Conservation (phyloP, 2,329 filamentous ascomycete genomes). For the Diplodia scrobiculata region DNA sequence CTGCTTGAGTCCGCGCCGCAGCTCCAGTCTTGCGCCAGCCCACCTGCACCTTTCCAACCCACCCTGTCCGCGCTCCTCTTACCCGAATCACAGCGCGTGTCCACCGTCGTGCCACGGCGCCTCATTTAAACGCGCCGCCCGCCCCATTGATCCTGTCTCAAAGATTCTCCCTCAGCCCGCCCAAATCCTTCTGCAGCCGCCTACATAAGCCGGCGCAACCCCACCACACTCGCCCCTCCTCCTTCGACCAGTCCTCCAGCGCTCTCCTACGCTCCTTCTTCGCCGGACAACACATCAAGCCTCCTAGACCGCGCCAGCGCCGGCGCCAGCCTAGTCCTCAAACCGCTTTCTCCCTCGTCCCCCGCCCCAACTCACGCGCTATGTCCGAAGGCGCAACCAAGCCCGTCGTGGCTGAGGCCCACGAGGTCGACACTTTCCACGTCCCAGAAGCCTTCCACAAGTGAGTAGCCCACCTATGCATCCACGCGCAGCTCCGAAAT, state of each 20-base stretch:
- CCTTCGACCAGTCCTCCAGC: not conserved
- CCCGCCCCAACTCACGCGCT: not conserved
- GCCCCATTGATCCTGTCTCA: slow-evolving; percentile 10
- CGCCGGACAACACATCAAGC: not conserved
- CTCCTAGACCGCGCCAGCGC: not conserved
- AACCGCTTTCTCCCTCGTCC: not conserved
- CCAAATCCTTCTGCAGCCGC: not conserved
- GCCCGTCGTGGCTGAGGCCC: slow-evolving; percentile 71
- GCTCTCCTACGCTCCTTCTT: not conserved
- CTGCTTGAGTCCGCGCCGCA: slow-evolving; percentile 14
- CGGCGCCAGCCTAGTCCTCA: slow-evolving; percentile 10
- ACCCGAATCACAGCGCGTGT: slow-evolving; percentile 18
- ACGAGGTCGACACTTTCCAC: slow-evolving; percentile 72
- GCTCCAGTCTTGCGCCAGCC: slow-evolving; percentile 22
- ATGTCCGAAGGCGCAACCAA: slow-evolving; percentile 51
- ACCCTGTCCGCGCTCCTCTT: slow-evolving; percentile 22
- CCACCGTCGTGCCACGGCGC: slow-evolving; percentile 23
- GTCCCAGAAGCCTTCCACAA: slow-evolving; percentile 56
- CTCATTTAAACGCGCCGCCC: slow-evolving; percentile 24
- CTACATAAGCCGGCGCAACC: slow-evolving; percentile 12
- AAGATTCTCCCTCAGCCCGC: slow-evolving; percentile 1
- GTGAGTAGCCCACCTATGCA: slow-evolving; percentile 38
- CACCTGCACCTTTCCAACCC: slow-evolving; percentile 13
- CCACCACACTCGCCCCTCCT: slow-evolving; percentile 9
- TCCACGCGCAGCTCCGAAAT: slow-evolving; percentile 7